These are phyloP conservation scores for Wolfiporia cocos DNA, from an alignment of 1,284 basidiomycete species.

Conservation along the genomic window DNA sequence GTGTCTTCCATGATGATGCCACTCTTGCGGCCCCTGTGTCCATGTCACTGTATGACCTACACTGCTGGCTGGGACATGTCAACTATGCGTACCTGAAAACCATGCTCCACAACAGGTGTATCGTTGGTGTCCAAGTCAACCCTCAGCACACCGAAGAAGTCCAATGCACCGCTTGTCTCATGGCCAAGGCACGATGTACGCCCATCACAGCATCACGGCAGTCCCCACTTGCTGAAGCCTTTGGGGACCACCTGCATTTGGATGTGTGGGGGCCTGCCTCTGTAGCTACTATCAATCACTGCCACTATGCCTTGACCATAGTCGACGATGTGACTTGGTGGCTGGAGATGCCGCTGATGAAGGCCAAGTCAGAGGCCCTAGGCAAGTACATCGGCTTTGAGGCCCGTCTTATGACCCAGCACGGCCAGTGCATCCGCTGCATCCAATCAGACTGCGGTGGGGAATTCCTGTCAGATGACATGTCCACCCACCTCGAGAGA, in stretches of 20 bases:
- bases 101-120: slow-evolving; percentile 22
- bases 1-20: neutral
- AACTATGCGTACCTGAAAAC: slow-evolving; percentile 5
- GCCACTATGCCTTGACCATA: slow-evolving; percentile 11
- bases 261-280: slow-evolving; percentile 33
- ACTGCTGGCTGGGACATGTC: slow-evolving; percentile 28
- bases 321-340: neutral
- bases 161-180: slow-evolving; percentile 12
- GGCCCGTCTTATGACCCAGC: neutral
- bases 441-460: slow-evolving; percentile 15
- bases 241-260: slow-evolving; percentile 28
- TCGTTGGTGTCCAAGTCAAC: slow-evolving; percentile 25
- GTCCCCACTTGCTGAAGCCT: slow-evolving; percentile 17
- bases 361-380: neutral
- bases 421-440: neutral
- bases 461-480: slow-evolving; percentile 11
- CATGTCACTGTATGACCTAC: slow-evolving; percentile 16
- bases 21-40: neutral
- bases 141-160: neutral
- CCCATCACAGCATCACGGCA: slow-evolving; percentile 22
- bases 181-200: slow-evolving; percentile 28
- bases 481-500: slow-evolving; percentile 6
- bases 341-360: neutral
- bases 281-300: slow-evolving; percentile 17
- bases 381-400: neutral